These are phyloP conservation scores for Boletus subcaerulescens DNA, from an alignment of 768 basidiomycete species.

Conservation along the genomic window DNA sequence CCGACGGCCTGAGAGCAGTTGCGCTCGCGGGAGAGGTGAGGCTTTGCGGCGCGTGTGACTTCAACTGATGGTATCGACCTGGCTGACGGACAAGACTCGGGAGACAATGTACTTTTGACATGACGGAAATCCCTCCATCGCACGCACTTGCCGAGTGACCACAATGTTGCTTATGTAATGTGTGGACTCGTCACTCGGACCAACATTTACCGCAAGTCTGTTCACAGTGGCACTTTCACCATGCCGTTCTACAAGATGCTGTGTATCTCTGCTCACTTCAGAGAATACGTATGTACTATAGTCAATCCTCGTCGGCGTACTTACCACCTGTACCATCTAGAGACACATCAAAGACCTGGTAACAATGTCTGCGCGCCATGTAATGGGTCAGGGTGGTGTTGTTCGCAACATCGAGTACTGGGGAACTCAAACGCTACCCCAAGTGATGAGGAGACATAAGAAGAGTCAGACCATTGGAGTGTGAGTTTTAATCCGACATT, in stretches of 20 bases:
- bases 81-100: too few relatives aligned
- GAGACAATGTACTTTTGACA: neutral
- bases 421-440: slow-evolving; percentile 72
- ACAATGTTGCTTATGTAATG: slow-evolving; percentile 18
- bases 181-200: too few relatives aligned
- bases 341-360: slow-evolving; percentile 74
- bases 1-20: slow-evolving; percentile 4
- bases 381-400: slow-evolving; percentile 75
- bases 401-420: slow-evolving; percentile 75
- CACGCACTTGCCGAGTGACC: neutral
- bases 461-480: slow-evolving; percentile 62
- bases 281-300: slow-evolving; percentile 58
- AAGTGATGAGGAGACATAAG: slow-evolving; percentile 66
- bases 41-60: neutral
- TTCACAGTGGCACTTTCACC: neutral
- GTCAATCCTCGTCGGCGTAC: neutral
- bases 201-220: too few relatives aligned
- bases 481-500: slow-evolving; percentile 46
- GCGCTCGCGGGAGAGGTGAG: neutral
- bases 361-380: slow-evolving; percentile 62
- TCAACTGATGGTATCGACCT: neutral
- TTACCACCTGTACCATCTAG: slow-evolving; percentile 34
- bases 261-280: slow-evolving; percentile 75
- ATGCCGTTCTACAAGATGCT: slow-evolving; percentile 92
- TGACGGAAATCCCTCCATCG: neutral